Conservation (phyloP, 805 yeast genomes). For the Phaffomyces thermotolerans region DNA sequence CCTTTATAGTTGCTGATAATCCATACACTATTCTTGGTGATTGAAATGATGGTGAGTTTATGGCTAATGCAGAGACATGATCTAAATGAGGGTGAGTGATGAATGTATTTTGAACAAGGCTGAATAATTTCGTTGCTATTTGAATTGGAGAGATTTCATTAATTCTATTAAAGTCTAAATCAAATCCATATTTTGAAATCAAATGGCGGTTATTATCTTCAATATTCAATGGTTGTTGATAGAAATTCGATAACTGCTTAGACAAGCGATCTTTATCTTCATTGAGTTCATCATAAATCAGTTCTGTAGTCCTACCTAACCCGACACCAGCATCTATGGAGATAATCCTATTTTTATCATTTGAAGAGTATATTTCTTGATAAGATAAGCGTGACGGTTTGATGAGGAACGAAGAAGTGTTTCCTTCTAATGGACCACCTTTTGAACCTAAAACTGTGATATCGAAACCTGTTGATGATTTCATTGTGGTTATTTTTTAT, state of each 20-base stretch:
- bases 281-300: slow-evolving; percentile 16
- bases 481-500: not conserved
- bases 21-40: slow-evolving; percentile 46
- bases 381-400: slow-evolving; percentile 46
- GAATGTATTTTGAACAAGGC: slow-evolving; percentile 36
- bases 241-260: not conserved
- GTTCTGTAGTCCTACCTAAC: slow-evolving; percentile 43
- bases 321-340: slow-evolving; percentile 82
- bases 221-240: not conserved
- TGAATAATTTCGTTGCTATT: slow-evolving; percentile 27
- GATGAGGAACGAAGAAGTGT: slow-evolving; percentile 60
- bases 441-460: slow-evolving; percentile 67
- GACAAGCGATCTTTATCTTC: not conserved
- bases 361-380: slow-evolving; percentile 23
- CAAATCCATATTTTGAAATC: not conserved
- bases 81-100: slow-evolving; percentile 84
- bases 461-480: slow-evolving; percentile 35
- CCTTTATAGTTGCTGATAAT: slow-evolving; percentile 40
- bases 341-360: slow-evolving; percentile 32
- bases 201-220: not conserved
- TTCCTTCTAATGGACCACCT: slow-evolving; percentile 78
- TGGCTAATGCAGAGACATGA: slow-evolving; percentile 60
- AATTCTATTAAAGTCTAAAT: not conserved
- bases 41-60: slow-evolving; percentile 59
- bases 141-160: slow-evolving; percentile 21